Base-by-base conservation (phyloP, 768 basidiomycete genomes). In the Xerocomus potaroensis region DNA sequence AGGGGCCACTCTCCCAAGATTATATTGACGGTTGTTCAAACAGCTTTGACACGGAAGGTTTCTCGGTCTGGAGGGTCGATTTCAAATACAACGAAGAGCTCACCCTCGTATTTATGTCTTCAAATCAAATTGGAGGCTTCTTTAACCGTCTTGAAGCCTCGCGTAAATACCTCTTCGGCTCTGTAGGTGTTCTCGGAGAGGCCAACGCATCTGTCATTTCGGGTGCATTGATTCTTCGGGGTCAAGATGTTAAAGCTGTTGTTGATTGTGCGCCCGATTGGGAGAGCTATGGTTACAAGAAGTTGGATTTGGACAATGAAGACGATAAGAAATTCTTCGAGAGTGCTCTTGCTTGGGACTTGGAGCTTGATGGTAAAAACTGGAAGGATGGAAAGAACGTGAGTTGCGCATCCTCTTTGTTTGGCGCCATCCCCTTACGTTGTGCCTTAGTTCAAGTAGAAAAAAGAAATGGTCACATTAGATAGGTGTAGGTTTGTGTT, bases 111-210 rank as follows among this genome's bases (percentile, higher is more conserved):
- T 97, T 91, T 80, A 97, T 91, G 93, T 93, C 91, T 49, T 79
- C 82, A 51, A 97, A 97, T 78, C 89, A 87, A 69, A 81, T 96
- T 61, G 81, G 81, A 49, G 95, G 95, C 15, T 92, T 95, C 83
- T 97, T 94, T 81, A 90, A 94, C 79, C 91, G 96, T 48, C 83
- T 99, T 8, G 96, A 98, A 73, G 96, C 83, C 9, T 92, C 93
- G 19, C 86, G 95, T 69, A 95, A 96, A 70, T 95, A 96, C 76
- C 78, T 94, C 54, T 96, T 97, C 68, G 95, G 85, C 12, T 94
- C 91, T 35, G 67, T 92, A 37, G 92, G 91, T 65, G 96, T 99
- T 18, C 82, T 94, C 48, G 95, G 96, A 63, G 69, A 71, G 59
- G 42, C 74, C 64, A 87, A 88, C 70, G 74, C 89, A 70, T 89